These are phyloP conservation scores for Verbena officinalis DNA, from an alignment of 257 asterid genomes.

Conservation along the genomic window DNA sequence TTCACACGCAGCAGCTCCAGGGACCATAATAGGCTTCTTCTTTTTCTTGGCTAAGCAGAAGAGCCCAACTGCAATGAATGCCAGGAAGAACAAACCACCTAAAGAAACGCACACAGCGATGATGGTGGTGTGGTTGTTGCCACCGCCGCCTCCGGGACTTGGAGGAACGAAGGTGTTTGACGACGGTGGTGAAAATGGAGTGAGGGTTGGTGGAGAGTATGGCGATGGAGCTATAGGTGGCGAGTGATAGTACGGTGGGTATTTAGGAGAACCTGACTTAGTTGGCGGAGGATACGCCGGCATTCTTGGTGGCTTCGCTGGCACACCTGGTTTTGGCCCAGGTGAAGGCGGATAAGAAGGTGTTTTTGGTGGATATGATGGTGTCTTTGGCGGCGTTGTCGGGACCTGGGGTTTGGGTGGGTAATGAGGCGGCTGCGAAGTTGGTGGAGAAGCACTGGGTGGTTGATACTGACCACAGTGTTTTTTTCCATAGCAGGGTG, in stretches of 20 bases:
- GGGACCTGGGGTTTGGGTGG: slow-evolving; percentile 26
- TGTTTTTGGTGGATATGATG: slow-evolving; percentile 32
- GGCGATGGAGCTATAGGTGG: slow-evolving; percentile 36
- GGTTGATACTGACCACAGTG: slow-evolving; percentile 38
- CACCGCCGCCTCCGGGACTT: slow-evolving; percentile 47
- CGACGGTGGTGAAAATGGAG: slow-evolving; percentile 44
- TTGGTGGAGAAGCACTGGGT: slow-evolving; percentile 36
- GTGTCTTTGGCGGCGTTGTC: slow-evolving; percentile 25
- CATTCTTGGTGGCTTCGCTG: slow-evolving; percentile 31
- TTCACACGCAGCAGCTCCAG: slow-evolving; percentile 44
- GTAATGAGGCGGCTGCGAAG: slow-evolving; percentile 19
- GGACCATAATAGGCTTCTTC: slow-evolving; percentile 62
- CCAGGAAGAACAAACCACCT: slow-evolving; percentile 67
- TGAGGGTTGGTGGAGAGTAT: slow-evolving; percentile 26
- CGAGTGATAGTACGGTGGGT: slow-evolving; percentile 19
- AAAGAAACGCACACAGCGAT: slow-evolving; percentile 65
- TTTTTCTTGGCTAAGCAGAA: slow-evolving; percentile 68
- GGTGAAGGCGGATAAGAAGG: slow-evolving; percentile 34
- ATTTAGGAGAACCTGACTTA: slow-evolving; percentile 30
- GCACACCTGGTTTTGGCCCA: slow-evolving; percentile 21
- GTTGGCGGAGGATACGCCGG: slow-evolving; percentile 38
- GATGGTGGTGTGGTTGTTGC: slow-evolving; percentile 51
- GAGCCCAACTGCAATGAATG: slow-evolving; percentile 66
- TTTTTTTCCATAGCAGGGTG: slow-evolving; percentile 30
- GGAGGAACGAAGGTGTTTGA: slow-evolving; percentile 35